Percentiles rank a stretch among this genome's conserved stretches.
Evolutionary conservation across 345 rosid genomes (phyloP).

Genomic region (Salix exigua): DNA sequence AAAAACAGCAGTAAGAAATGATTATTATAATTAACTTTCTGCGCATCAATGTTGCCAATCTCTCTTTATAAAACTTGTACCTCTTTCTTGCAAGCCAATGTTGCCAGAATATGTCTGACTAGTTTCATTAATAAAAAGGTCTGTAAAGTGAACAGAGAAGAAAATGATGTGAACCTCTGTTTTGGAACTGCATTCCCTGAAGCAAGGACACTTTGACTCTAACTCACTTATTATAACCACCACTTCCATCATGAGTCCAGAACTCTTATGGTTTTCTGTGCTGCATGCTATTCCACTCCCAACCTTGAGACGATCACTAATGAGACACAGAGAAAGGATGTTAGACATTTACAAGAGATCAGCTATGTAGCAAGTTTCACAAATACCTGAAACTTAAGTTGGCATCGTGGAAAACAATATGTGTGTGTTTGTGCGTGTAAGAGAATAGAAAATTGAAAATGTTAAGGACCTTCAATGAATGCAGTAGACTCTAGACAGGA

Average conservation of each 20-base stretch:
- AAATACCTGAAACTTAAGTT: constrained; percentile 1
- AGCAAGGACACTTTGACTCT: constrained; percentile 41
- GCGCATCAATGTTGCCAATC: background rate
- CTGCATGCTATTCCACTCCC: constrained; percentile 60
- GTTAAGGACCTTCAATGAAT: background rate
- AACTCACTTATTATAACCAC: constrained; percentile 60
- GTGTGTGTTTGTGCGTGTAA: too few species aligned
- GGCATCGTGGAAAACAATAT: too few species aligned
- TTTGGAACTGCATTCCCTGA: constrained; percentile 36
- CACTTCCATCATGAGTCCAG: constrained; percentile 58
- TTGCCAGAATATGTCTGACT: background rate
- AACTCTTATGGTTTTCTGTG: constrained; percentile 39
- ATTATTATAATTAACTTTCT: background rate
- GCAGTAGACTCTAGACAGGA: constrained; percentile 6
- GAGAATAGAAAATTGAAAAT: background rate
- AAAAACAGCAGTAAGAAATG: background rate
- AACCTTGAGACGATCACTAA: constrained; percentile 63
- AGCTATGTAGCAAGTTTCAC: background rate
- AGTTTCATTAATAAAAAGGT: background rate
- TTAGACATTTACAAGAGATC: constrained; percentile 4
- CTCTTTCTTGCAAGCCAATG: background rate
- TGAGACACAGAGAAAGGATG: constrained; percentile 18
- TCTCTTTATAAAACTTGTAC: background rate
- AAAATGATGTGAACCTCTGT: constrained; percentile 54
- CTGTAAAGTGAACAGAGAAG: background rate